Conservation (phyloP, 129 eudicot species). For the Helianthus tuberosus region DNA sequence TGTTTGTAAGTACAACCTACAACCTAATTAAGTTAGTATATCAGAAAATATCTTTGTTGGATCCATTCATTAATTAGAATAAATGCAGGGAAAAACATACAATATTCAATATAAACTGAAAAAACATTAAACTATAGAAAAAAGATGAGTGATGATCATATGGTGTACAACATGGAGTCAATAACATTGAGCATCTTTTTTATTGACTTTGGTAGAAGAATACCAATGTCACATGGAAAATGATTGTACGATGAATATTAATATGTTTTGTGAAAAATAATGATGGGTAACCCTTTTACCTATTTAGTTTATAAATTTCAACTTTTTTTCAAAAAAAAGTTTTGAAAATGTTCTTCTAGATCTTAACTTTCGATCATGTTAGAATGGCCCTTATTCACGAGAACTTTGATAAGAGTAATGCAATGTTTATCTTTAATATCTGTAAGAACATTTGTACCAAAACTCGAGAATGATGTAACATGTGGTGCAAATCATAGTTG, state of each 20-base stretch:
- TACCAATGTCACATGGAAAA: not conserved
- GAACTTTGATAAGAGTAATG: too few relatives aligned
- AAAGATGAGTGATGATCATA: slow-evolving; percentile 16
- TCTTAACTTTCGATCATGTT: too few relatives aligned
- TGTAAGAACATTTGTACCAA: too few relatives aligned
- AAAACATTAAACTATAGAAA: slow-evolving; percentile 15
- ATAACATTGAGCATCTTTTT: not conserved
- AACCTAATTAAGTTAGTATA: not conserved
- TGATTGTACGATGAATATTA: not conserved
- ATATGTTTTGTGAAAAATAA: not conserved
- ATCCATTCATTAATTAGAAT: not conserved
- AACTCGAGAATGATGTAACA: too few relatives aligned
- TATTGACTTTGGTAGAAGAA: not conserved
- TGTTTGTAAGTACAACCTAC: not conserved
- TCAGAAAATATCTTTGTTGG: not conserved
- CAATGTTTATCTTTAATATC: too few relatives aligned
- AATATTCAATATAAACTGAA: not conserved
- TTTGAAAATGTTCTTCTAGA: too few relatives aligned
- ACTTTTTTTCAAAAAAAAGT: too few relatives aligned
- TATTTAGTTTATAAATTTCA: too few relatives aligned
- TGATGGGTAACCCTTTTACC: not conserved
- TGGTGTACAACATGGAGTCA: slow-evolving; percentile 17
- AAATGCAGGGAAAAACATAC: not conserved
- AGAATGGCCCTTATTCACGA: too few relatives aligned
- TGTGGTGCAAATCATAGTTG: too few relatives aligned